phyloP scores from a whole-genome alignment of 2,329 filamentous ascomycete species.

The Fusarium subtropicale region DNA sequence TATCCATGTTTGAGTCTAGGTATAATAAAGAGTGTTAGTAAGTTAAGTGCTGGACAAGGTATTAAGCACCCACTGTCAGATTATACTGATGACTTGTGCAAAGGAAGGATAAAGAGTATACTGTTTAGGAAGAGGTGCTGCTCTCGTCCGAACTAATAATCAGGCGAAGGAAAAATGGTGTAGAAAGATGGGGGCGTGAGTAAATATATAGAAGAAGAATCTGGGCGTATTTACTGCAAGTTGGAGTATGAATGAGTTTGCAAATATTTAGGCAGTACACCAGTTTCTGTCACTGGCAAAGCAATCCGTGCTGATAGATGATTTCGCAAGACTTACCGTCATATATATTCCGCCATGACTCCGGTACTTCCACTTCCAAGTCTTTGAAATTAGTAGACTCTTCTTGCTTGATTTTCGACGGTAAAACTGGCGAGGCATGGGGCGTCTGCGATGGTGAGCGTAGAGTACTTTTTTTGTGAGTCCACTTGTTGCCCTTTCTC shows the following conservation, averaged over 20 bases:
- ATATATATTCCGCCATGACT: neutral
- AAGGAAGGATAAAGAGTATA: neutral
- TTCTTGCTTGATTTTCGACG: neutral
- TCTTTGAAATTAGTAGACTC: neutral
- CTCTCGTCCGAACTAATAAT: neutral
- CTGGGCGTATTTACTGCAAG: neutral
- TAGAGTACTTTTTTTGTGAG: neutral
- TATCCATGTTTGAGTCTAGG: constrained; percentile 4
- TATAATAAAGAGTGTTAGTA: neutral
- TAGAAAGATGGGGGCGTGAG: too few relatives aligned
- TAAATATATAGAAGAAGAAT: neutral
- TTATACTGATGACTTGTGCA: neutral
- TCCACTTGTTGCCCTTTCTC: neutral
- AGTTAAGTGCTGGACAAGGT: neutral
- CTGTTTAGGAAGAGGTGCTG: too few relatives aligned
- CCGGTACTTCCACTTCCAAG: neutral
- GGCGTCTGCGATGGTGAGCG: neutral
- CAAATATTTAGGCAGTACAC: neutral
- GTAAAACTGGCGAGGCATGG: neutral
- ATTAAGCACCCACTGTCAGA: neutral
- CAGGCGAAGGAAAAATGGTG: neutral
- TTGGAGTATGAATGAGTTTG: neutral
- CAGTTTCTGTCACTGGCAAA: constrained; percentile 13
- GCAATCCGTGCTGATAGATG: neutral
- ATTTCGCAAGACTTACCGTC: neutral